Percentiles rank a stretch among this genome's conserved stretches.
These are phyloP conservation scores for Vaccinium myrtillus DNA, from an alignment of 148 eudicot genomes.

Conservation along the genomic window DNA sequence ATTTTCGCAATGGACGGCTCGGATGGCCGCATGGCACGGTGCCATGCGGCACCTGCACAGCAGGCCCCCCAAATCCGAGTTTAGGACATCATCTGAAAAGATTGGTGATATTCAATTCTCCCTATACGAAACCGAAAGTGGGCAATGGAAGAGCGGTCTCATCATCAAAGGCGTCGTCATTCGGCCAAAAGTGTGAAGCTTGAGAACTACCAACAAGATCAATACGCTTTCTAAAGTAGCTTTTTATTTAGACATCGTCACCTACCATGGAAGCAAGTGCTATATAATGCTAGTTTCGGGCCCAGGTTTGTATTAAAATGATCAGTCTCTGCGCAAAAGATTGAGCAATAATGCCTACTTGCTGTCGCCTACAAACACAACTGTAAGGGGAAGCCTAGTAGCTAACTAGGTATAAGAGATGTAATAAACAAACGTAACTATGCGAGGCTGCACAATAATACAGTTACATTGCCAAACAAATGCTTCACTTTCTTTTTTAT, in stretches of 20 bases:
- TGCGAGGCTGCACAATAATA: neutral
- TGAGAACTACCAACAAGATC: neutral
- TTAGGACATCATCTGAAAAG: constrained; percentile 24
- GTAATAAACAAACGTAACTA: neutral
- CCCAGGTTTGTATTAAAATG: neutral
- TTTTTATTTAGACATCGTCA: neutral
- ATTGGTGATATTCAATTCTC: constrained; percentile 61
- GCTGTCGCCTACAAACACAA: neutral
- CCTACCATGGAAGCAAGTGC: neutral
- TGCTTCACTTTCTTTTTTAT: neutral
- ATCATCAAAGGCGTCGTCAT: constrained; percentile 52
- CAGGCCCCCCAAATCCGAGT: no score
- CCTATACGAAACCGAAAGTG: constrained; percentile 55
- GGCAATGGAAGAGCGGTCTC: constrained; percentile 74
- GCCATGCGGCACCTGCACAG: no score
- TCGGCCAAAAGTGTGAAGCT: constrained; percentile 40
- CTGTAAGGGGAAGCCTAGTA: neutral
- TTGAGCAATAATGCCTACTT: neutral
- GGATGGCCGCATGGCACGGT: no score
- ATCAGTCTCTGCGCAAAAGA: neutral
- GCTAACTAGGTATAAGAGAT: neutral
- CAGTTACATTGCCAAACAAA: neutral
- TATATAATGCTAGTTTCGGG: neutral
- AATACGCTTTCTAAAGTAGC: neutral
- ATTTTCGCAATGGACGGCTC: no score